Evolutionary conservation across 1,284 basidiomycete species (phyloP).

Genomic region (Tilletia caries): DNA sequence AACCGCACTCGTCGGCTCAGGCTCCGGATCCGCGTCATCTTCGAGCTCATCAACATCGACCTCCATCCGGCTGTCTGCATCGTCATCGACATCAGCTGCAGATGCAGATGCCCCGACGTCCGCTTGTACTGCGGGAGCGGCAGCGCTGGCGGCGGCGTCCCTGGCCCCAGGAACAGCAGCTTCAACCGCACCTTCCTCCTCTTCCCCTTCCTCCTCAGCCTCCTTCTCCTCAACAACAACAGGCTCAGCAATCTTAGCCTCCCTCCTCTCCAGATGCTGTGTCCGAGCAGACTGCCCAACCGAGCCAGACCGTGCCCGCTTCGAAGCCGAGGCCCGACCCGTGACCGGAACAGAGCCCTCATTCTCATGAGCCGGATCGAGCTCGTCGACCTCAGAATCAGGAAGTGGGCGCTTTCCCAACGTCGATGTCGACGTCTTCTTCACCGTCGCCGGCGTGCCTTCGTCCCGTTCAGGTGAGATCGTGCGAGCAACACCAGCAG

Average conservation of each 20-base stretch:
- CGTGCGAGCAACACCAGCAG: not conserved
- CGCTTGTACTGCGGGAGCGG: not conserved
- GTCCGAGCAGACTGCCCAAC: not conserved
- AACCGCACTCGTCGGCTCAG: not conserved
- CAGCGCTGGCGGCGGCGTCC: not conserved
- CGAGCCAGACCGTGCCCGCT: not conserved
- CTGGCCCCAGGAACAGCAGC: not conserved
- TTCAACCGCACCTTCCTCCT: conserved; percentile 5
- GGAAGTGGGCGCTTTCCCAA: conserved; percentile 1
- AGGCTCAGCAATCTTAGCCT: not conserved
- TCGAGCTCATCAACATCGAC: conserved; percentile 3
- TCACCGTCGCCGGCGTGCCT: not conserved
- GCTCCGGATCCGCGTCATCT: not conserved
- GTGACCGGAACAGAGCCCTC: not conserved
- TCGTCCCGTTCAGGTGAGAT: not conserved
- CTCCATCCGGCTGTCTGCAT: conserved; percentile 5
- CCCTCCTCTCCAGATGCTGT: not conserved
- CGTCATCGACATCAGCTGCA: not conserved
- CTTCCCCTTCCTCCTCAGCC: not conserved
- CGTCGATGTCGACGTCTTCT: not conserved
- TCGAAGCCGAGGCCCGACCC: not conserved
- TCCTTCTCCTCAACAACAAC: not conserved
- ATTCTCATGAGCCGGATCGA: not conserved
- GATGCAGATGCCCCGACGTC: no score
- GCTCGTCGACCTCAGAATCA: conserved; percentile 5